phyloP scores from a whole-genome alignment of 768 basidiomycete genomes.

The Suillus cothurnatus region DNA sequence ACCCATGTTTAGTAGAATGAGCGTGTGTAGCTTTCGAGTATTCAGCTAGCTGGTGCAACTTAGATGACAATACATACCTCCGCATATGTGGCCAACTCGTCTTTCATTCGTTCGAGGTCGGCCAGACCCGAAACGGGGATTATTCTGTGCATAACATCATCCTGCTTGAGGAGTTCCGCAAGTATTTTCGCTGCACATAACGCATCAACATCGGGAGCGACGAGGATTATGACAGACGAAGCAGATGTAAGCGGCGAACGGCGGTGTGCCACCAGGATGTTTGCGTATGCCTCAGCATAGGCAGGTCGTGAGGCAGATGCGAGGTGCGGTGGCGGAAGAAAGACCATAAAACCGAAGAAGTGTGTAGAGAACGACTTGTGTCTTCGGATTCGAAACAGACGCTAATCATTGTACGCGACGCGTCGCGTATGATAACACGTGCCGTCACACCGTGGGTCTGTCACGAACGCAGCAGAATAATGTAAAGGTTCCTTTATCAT shows the following conservation, averaged over 20 bases:
- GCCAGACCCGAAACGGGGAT: slow-evolving; percentile 87
- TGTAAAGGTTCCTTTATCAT: too few species aligned
- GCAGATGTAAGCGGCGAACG: slow-evolving; percentile 77
- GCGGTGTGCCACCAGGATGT: slow-evolving; percentile 71
- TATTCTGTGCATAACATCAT: slow-evolving; percentile 89
- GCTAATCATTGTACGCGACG: slow-evolving; percentile 12
- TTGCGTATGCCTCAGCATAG: slow-evolving; percentile 72
- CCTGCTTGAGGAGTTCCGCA: slow-evolving; percentile 85
- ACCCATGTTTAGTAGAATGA: slow-evolving; percentile 93
- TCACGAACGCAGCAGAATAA: neutral
- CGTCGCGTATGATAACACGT: slow-evolving; percentile 13
- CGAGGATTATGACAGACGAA: slow-evolving; percentile 82
- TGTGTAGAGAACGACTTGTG: neutral
- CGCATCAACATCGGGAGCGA: slow-evolving; percentile 90
- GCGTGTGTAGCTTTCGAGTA: slow-evolving; percentile 69
- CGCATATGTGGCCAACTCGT: slow-evolving; percentile 63
- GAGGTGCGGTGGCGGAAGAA: slow-evolving; percentile 70
- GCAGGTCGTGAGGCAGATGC: slow-evolving; percentile 60
- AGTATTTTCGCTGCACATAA: slow-evolving; percentile 91
- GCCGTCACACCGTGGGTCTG: slow-evolving; percentile 3
- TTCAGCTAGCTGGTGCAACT: slow-evolving; percentile 5
- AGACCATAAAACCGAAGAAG: slow-evolving; percentile 49
- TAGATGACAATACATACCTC: slow-evolving; percentile 50
- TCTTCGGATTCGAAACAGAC: neutral
- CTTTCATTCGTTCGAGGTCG: slow-evolving; percentile 66